Percentiles rank a stretch among this genome's conserved stretches.
Conservation (phyloP, 2,329 filamentous ascomycete genomes). For the Fusarium pseudograminearum region DNA sequence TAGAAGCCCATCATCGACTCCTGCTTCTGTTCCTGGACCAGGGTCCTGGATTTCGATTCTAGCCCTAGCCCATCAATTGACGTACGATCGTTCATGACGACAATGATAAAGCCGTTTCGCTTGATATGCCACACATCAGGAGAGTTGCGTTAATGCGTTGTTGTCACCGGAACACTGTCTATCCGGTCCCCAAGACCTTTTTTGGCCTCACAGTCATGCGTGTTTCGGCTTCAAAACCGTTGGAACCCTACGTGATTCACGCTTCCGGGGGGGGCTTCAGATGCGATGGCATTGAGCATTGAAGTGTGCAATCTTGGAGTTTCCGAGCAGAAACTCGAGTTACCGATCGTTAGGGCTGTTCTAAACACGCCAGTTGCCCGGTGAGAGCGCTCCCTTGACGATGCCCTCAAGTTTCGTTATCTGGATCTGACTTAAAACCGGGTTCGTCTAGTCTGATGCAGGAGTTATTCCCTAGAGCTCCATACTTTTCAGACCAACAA, state of each 20-base stretch:
- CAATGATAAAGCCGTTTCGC: constrained; percentile 30
- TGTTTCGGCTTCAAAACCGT: constrained; percentile 37
- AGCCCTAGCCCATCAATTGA: constrained; percentile 26
- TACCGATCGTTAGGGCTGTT: constrained; percentile 41
- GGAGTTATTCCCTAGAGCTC: constrained; percentile 17
- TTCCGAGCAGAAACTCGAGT: constrained; percentile 28
- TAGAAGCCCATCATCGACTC: constrained; percentile 45
- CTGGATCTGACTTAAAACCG: constrained; percentile 22
- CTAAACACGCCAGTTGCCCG: constrained; percentile 31
- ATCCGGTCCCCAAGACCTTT: constrained; percentile 22
- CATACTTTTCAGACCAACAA: constrained; percentile 20
- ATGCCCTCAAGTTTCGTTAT: constrained; percentile 24
- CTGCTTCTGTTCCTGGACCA: constrained; percentile 39
- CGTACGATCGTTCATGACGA: constrained; percentile 34
- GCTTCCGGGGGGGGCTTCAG: constrained; percentile 27
- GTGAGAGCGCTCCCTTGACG: constrained; percentile 7
- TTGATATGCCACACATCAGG: constrained; percentile 36
- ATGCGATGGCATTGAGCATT: constrained; percentile 44
- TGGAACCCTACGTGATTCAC: constrained; percentile 35
- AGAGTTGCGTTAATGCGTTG: constrained; percentile 26
- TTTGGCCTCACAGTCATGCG: constrained; percentile 38
- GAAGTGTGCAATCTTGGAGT: constrained; percentile 44
- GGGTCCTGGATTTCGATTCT: constrained; percentile 43
- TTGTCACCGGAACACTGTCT: constrained; percentile 31
- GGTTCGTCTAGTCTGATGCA: constrained; percentile 29